Conservation (phyloP, 2,329 filamentous ascomycete species). For the Septoria linicola region DNA sequence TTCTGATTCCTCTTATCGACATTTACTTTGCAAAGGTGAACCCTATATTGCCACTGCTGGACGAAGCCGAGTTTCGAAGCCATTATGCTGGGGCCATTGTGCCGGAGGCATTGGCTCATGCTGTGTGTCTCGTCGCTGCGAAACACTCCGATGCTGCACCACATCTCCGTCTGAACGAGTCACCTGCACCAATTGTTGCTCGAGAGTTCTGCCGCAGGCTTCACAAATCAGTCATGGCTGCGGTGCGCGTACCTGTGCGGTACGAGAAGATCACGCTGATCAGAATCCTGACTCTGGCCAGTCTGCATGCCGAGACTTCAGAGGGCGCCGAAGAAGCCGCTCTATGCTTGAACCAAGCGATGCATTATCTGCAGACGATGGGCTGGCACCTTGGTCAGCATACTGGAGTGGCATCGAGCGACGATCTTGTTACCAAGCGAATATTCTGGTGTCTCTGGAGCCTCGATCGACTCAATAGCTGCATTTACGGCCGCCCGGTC, state of each 20-base stretch:
- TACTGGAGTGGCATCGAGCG: slow-evolving; percentile 21
- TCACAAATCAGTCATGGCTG: slow-evolving; percentile 45
- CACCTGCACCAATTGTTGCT: slow-evolving; percentile 38
- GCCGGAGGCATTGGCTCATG: slow-evolving; percentile 45
- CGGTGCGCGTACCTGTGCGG: slow-evolving; percentile 43
- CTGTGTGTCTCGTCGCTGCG: slow-evolving; percentile 50
- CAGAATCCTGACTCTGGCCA: slow-evolving; percentile 48
- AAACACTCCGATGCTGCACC: slow-evolving; percentile 47
- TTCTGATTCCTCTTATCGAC: slow-evolving; percentile 43
- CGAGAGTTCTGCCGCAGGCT: slow-evolving; percentile 48
- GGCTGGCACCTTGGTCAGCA: slow-evolving; percentile 47
- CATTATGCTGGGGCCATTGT: slow-evolving; percentile 39
- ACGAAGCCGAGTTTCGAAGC: slow-evolving; percentile 44
- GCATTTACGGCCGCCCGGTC: slow-evolving; percentile 48
- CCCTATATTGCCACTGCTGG: slow-evolving; percentile 49
- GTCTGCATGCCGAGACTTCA: slow-evolving; percentile 49
- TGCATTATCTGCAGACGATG: slow-evolving; percentile 52
- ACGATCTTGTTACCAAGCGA: slow-evolving; percentile 42
- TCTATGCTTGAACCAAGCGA: slow-evolving; percentile 45
- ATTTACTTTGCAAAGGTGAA: slow-evolving; percentile 50
- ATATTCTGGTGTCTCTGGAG: slow-evolving; percentile 53
- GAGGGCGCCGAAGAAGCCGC: slow-evolving; percentile 50
- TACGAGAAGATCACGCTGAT: slow-evolving; percentile 50
- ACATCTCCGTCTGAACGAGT: slow-evolving; percentile 42
- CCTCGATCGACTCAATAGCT: slow-evolving; percentile 50